Base-by-base conservation (phyloP, 164 flowering plant genomes). In the Litsea cubeba region DNA sequence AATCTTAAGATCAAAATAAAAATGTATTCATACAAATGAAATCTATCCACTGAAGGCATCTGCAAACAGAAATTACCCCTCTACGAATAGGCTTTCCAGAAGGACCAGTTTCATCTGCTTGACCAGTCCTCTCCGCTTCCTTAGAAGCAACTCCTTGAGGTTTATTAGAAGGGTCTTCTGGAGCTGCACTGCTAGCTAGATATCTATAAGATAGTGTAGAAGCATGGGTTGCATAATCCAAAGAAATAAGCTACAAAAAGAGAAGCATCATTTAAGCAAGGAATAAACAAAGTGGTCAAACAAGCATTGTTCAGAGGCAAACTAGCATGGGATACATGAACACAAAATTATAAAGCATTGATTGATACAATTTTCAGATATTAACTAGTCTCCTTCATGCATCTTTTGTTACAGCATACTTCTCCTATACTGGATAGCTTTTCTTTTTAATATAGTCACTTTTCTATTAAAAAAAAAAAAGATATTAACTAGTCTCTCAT, bases 11-110 rank as follows among this genome's bases (percentile, higher is more conserved):
- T 2, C 17, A 15, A 54, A 54, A 15, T 15, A 54, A 15, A 15
- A 15, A 15, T 20, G 0, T 54, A 15, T 15, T 17, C 17, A 15
- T 20, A 54, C 17, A 54, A 54, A 15, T 54, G 60, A 54, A 54
- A 54, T 54, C 1, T 14, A 54, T 40, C 46, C 46, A 40, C 46
- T 11, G n/a, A 15, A 54, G 17, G 60, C 60, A 54, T 15, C 18
- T 17, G n/a, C 60, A 15, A 54, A 54, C 20, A 54, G 60, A 54
- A 72, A 69, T 68, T 85, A 93, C 98, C 90, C 89, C 92, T 74
- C 97, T 91, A 6, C 97, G 91, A 63, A 88, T 79, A 69, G 91
- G 72, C 72, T 86, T 93, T 23, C 94, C 92, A 0, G 82, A 76
- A 66, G 87, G 80, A 50, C 83, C 81, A 71, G 80, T 63, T 76